Evolutionary conservation across 768 basidiomycete species (phyloP).

Genomic region (Cyathus striatus): DNA sequence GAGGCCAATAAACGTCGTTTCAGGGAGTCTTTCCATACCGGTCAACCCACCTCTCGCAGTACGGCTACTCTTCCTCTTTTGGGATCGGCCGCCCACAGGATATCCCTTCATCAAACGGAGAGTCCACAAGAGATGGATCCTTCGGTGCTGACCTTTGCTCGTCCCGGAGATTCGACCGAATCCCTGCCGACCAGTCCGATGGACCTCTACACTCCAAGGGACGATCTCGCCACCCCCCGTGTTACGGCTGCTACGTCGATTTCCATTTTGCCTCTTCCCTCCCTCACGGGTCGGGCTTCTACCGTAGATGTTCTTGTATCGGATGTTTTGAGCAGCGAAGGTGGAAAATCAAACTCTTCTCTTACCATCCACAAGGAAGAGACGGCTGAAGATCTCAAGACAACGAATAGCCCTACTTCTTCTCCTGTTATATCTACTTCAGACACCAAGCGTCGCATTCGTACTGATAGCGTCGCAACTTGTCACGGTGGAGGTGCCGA

Average conservation of each 20-base stretch:
- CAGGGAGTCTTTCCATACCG: conserved; percentile 12
- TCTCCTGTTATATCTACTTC: conserved; percentile 13
- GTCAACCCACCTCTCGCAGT: conserved; percentile 20
- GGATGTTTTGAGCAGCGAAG: background rate
- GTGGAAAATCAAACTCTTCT: background rate
- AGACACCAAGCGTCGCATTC: conserved; percentile 28
- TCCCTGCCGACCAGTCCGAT: conserved; percentile 37
- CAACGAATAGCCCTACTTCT: conserved; percentile 5
- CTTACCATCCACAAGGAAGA: background rate
- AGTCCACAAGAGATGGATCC: conserved; percentile 61
- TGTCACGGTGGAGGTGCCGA: conserved; percentile 68
- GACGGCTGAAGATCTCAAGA: conserved; percentile 5
- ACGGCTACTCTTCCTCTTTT: conserved; percentile 29
- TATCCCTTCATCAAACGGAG: conserved; percentile 23
- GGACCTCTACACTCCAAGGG: conserved; percentile 10
- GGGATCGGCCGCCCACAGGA: conserved; percentile 1
- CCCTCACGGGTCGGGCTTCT: conserved; percentile 7
- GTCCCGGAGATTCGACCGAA: conserved; percentile 76
- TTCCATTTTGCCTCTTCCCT: conserved; percentile 4
- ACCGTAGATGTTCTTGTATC: background rate
- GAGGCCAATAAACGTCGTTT: conserved; percentile 11
- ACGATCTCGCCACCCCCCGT: conserved; percentile 30
- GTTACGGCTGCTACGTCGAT: conserved; percentile 7
- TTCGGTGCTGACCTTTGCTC: conserved; percentile 69
- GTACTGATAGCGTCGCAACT: conserved; percentile 53